Percentiles rank a stretch among this genome's conserved stretches.
Evolutionary conservation across 805 yeast genomes (phyloP).

Genomic region (Pichia californica): DNA sequence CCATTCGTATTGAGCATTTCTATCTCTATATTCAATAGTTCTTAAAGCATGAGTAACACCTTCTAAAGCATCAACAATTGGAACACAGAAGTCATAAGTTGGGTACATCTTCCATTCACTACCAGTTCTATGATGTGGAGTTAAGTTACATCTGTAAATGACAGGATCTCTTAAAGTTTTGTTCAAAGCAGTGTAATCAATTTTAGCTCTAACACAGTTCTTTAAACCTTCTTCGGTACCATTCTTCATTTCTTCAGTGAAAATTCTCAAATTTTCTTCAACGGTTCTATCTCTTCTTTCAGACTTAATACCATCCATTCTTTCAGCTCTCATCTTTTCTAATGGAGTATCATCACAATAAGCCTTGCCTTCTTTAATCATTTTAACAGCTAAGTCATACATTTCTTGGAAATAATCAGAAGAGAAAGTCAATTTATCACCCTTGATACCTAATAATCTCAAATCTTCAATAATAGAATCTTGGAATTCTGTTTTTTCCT

Average conservation of each 20-base stretch:
- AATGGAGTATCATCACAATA: constrained; percentile 95
- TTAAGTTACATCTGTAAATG: constrained; percentile 91
- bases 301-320: constrained; percentile 95
- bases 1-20: constrained; percentile 98
- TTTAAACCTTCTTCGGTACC: constrained; percentile 91
- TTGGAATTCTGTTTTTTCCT: constrained; percentile 92
- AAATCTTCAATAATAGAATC: constrained; percentile 92
- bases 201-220: constrained; percentile 94
- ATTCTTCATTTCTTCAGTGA: constrained; percentile 86
- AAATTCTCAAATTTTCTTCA: constrained; percentile 83
- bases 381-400: constrained; percentile 77
- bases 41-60: constrained; percentile 98
- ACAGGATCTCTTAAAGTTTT: constrained; percentile 98
- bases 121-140: constrained; percentile 98
- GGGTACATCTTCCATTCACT: constrained; percentile 93
- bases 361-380: constrained; percentile 94
- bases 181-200: constrained; percentile 84
- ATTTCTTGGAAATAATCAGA: constrained; percentile 89
- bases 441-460: constrained; percentile 83
- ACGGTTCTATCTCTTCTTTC: constrained; percentile 87
- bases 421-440: constrained; percentile 81
- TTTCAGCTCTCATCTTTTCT: constrained; percentile 96
- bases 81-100: constrained; percentile 97
- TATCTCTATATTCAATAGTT: constrained; percentile 97
- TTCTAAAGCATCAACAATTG: constrained; percentile 90